A percentile compares a stretch with the other conserved stretches of the same genome.
Conservation (phyloP, 2,329 filamentous ascomycete species). For the Sclerotinia glacialis region DNA sequence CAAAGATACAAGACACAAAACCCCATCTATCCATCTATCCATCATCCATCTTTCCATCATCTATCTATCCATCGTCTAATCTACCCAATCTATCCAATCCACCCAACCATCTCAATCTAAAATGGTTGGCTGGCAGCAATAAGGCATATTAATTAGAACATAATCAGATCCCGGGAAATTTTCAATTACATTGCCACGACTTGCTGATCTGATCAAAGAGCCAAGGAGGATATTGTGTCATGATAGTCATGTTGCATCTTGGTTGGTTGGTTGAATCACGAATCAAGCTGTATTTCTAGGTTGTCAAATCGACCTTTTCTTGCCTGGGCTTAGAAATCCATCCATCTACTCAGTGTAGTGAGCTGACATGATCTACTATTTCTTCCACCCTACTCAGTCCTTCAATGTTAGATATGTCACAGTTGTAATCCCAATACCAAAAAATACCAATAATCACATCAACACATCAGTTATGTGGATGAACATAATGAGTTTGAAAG, state of each 20-base stretch:
- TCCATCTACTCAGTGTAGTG: neutral
- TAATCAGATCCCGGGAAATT: neutral
- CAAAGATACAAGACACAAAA: too few relatives aligned
- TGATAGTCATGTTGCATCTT: conserved; percentile 1
- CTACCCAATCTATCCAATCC: too few relatives aligned
- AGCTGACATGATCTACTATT: neutral
- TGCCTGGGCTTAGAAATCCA: neutral
- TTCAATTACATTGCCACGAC: neutral
- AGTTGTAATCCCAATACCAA: neutral
- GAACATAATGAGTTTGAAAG: conserved; percentile 25
- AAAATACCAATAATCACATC: neutral
- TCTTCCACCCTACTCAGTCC: neutral
- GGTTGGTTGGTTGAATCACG: neutral
- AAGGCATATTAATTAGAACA: neutral
- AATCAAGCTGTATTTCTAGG: neutral
- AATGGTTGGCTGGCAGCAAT: neutral
- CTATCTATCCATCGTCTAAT: too few relatives aligned
- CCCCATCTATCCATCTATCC: too few relatives aligned
- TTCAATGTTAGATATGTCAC: neutral
- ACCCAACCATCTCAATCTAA: neutral
- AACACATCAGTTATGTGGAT: neutral
- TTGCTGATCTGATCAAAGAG: conserved; percentile 2
- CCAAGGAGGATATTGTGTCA: neutral
- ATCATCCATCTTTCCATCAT: too few relatives aligned
- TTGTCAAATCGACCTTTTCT: neutral